Conservation (phyloP, 768 basidiomycete genomes). For the Tulasnella sp. region DNA sequence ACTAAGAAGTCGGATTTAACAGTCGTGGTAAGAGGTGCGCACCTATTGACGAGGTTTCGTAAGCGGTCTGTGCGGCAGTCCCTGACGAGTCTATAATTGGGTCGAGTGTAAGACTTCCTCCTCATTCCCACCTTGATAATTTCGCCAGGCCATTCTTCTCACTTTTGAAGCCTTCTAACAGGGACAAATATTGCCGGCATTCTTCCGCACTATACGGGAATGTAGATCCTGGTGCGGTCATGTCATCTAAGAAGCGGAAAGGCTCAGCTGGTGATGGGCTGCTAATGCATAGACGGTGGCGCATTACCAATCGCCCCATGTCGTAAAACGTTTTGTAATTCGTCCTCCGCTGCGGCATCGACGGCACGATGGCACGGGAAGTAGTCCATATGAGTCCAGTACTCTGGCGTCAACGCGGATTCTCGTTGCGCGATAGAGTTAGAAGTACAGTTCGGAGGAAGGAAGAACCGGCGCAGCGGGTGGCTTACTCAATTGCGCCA, state of each 20-base stretch:
- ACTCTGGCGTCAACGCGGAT: conserved; percentile 12
- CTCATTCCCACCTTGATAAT: not conserved
- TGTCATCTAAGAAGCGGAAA: not conserved
- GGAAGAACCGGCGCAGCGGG: not conserved
- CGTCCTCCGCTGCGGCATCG: not conserved
- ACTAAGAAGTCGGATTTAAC: not conserved
- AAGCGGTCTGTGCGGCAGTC: not conserved
- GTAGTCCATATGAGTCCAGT: conserved; percentile 24
- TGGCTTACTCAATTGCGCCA: conserved; percentile 7
- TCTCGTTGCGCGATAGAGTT: not conserved
- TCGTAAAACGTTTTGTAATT: not conserved
- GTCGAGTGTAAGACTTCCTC: not conserved
- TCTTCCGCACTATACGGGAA: not conserved
- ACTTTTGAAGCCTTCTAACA: not conserved
- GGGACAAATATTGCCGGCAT: not conserved
- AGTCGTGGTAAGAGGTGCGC: not conserved
- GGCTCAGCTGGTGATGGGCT: not conserved
- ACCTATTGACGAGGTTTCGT: not conserved
- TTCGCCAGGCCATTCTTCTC: conserved; percentile 24
- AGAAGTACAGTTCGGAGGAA: not conserved
- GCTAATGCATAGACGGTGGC: not conserved
- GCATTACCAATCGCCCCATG: conserved; percentile 16
- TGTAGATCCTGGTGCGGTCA: conserved; percentile 4
- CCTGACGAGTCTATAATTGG: conserved; percentile 36
- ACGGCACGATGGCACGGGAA: conserved; percentile 14